These are phyloP conservation scores for Nigrograna mackinnonii DNA, from an alignment of 2,329 filamentous ascomycete species.

Conservation along the genomic window DNA sequence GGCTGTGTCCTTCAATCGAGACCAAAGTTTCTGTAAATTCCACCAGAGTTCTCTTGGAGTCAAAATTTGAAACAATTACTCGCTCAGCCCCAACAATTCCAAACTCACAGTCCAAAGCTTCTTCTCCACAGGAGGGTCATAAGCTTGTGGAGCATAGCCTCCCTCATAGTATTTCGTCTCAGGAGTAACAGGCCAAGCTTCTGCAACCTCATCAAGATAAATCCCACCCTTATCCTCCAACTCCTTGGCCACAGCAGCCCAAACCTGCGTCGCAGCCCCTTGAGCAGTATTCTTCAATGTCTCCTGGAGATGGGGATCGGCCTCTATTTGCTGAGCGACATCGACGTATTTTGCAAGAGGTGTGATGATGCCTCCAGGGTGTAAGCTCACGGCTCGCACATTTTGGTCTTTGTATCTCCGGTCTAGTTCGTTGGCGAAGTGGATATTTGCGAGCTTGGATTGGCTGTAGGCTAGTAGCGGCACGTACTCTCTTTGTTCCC, in stretches of 20 bases:
- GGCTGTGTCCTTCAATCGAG: too few species aligned
- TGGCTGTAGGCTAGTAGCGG: not conserved
- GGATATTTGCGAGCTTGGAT: not conserved
- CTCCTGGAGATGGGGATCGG: too few species aligned
- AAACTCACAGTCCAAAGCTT: conserved; percentile 38
- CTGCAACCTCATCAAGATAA: too few species aligned
- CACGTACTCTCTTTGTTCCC: conserved; percentile 18
- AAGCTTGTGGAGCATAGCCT: conserved; percentile 24
- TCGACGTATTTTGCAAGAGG: not conserved
- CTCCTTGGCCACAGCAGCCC: conserved; percentile 36
- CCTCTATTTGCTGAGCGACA: too few species aligned
- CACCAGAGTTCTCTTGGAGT: too few species aligned
- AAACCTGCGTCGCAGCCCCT: conserved; percentile 44
- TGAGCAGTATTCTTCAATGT: conserved; percentile 27
- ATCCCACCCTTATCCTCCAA: conserved; percentile 39
- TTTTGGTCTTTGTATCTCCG: not conserved
- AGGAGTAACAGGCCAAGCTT: too few species aligned
- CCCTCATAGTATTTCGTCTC: too few species aligned
- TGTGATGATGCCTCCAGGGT: not conserved
- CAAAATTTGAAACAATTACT: too few species aligned
- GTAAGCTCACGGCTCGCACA: not conserved
- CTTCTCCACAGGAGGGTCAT: conserved; percentile 27
- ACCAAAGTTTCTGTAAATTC: too few species aligned
- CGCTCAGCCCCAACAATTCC: too few species aligned
- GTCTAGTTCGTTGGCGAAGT: not conserved